Base-by-base conservation (phyloP, 2,329 filamentous ascomycete species). In the Ophiostoma triangulosporum region DNA sequence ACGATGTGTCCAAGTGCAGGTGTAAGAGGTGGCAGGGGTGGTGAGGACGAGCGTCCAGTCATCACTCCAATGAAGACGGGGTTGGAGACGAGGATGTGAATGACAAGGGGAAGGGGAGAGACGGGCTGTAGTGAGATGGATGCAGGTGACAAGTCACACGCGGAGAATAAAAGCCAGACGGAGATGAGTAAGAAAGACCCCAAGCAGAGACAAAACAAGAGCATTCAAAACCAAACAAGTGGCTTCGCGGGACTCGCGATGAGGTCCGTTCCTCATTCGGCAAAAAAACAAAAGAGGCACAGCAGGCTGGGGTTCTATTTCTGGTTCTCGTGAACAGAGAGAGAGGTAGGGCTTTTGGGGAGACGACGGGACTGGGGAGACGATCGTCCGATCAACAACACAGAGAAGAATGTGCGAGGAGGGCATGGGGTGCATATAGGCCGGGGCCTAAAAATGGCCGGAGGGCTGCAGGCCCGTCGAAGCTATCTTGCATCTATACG, bases 231-330 rank as follows among this genome's bases (percentile, higher is more conserved):
- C 6, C 11, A 26, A 4, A 4, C 17, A 43, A 15, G 36, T 43
- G 46, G 15, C 36, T 45, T 24, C 15, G 46, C 31, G 38, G 50
- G 31, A 51, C 27, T 17, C 48, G 50, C 9, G 29, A 36, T 32
- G 31, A 35, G 36, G 36, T 29, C 22, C 17, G 40, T 17, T 14
- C 20, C 31, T 48, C 24, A 54, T 54, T 54, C 48, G 53, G 31
- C 17, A 14, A 31, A 20, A n/a, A 33, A 36, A 24, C 35, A 38
- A 14, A 31, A 20, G 22, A 33, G 50, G 35, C 35, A 38, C 17
- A 27, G 29, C 35, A 20, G 45, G 36, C 50, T 43, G n/a, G 50
- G 35, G 26, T 29, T 45, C 29, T 46, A 46, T 46, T 46, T 46
- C 17, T 46, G 26, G n/a, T 29, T 45, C 11, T 45, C 6, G 11